phyloP scores from a whole-genome alignment of 208 protist genomes.

The Trypanosomatidae sp. region DNA sequence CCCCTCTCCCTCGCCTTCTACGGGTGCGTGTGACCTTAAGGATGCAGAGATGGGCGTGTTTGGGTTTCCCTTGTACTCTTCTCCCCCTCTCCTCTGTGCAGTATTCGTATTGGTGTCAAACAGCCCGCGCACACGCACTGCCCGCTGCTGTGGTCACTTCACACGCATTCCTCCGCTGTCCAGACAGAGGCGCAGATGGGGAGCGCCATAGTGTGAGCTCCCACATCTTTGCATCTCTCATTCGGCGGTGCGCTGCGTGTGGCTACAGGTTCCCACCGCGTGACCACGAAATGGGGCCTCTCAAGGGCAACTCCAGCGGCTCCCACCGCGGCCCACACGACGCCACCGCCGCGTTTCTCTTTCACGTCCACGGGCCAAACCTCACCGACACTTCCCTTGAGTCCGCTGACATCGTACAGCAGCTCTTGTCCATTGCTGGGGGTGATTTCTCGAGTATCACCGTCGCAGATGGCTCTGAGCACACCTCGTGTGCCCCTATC shows the following conservation, averaged over 20 bases:
- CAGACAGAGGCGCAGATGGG: background rate
- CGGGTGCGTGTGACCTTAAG: background rate
- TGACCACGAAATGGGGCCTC: background rate
- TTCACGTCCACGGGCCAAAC: background rate
- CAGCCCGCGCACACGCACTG: background rate
- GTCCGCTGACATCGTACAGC: conserved; percentile 10
- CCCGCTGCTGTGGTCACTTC: background rate
- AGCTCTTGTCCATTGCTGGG: conserved; percentile 16
- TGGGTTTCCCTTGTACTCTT: background rate
- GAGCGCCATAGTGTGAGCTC: background rate
- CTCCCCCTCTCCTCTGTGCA: background rate
- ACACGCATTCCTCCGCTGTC: background rate
- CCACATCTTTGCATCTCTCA: background rate
- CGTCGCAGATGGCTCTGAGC: background rate
- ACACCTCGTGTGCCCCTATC: background rate
- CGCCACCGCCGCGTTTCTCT: background rate
- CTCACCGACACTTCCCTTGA: conserved; percentile 3
- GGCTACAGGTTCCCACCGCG: background rate
- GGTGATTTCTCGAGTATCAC: conserved; percentile 18
- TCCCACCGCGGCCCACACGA: conserved; percentile 12
- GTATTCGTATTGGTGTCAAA: background rate
- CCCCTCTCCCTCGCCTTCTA: background rate
- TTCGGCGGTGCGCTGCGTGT: background rate
- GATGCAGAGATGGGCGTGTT: background rate
- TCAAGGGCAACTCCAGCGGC: conserved; percentile 2